Conservation (phyloP, 2,329 filamentous ascomycete genomes). For the Fusarium caatingaense region DNA sequence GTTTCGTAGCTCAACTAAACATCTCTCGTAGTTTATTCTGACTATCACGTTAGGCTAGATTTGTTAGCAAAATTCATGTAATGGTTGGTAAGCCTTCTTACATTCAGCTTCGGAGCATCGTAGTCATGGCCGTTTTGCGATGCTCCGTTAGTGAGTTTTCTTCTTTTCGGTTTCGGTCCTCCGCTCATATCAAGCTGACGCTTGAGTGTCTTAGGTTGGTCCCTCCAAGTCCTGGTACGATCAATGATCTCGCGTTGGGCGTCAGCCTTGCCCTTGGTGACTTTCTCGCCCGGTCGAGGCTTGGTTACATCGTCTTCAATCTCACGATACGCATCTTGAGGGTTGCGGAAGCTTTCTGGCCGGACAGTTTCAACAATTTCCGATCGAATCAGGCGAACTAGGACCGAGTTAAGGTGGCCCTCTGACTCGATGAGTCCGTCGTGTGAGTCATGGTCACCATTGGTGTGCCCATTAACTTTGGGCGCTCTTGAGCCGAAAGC, state of each 20-base stretch:
- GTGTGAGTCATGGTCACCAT: slow-evolving; percentile 49
- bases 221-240: slow-evolving; percentile 64
- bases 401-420: slow-evolving; percentile 61
- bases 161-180: slow-evolving; percentile 59
- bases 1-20: slow-evolving; percentile 84
- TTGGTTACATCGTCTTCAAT: slow-evolving; percentile 72
- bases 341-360: slow-evolving; percentile 67
- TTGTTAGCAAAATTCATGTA: slow-evolving; percentile 43
- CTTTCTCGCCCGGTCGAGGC: slow-evolving; percentile 56
- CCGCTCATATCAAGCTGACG: slow-evolving; percentile 60
- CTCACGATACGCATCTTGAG: slow-evolving; percentile 69
- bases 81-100: slow-evolving; percentile 52
- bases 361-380: slow-evolving; percentile 76
- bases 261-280: slow-evolving; percentile 72
- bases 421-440: slow-evolving; percentile 57
- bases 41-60: slow-evolving; percentile 76
- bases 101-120: slow-evolving; percentile 63
- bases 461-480: slow-evolving; percentile 51
- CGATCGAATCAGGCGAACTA: slow-evolving; percentile 68
- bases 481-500: slow-evolving; percentile 62
- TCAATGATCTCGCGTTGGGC: slow-evolving; percentile 67
- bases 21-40: slow-evolving; percentile 86
- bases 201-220: slow-evolving; percentile 64
- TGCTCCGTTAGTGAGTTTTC: slow-evolving; percentile 64
- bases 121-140: slow-evolving; percentile 49